Evolutionary conservation across 345 rosid genomes (phyloP), one percentile per base, ranked within the genome.

Genomic region (Hibiscus trionum): DNA sequence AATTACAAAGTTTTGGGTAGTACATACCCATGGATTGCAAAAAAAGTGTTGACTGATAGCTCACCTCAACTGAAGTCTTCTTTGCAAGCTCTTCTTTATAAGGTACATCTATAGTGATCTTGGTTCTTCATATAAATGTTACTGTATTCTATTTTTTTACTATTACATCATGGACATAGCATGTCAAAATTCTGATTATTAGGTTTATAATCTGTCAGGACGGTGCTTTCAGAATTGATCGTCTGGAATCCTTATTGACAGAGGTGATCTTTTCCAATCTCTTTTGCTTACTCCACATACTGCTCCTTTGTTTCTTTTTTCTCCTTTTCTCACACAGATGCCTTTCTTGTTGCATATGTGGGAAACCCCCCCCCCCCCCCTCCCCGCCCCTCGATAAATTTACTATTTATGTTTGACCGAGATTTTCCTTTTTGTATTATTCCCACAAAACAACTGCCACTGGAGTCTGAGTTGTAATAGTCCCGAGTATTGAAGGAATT

Each of bases 21-120:
- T 77, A 91, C 98, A 64, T 93, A 91, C 77, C 98, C 98, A n/a
- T 93, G 97, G 97, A 93, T 93, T 78, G 97, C 98, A 31, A 90
- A 84, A 79, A 93, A 93, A 82, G 87, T 93, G 39, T 79, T 93
- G 69, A 89, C 93, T 61, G 93, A 93, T 72, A 82, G 90, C 82
- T 93, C 98, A 74, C 96, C 97, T 0, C 86, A 91, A 79, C 85
- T 91, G 75, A 88, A 80, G 81, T 81, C 89, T 58, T 88, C 98
- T 77, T 81, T 93, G 75, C 87, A 77, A 71, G 71, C 83, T 77
- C 91, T 93, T 81, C 90, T 93, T 60, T 93, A 93, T 53, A 78
- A 93, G 96, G 98, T 91, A 72, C 77, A 39, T 56, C 72, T 61
- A 66, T 53, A 15, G 52, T 47, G n/a, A 59, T 62, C 47, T 42